Evolutionary conservation across 75 land plant species (phyloP), one percentile per base, ranked within the genome.

Genomic region (Sequoiadendron giganteum): DNA sequence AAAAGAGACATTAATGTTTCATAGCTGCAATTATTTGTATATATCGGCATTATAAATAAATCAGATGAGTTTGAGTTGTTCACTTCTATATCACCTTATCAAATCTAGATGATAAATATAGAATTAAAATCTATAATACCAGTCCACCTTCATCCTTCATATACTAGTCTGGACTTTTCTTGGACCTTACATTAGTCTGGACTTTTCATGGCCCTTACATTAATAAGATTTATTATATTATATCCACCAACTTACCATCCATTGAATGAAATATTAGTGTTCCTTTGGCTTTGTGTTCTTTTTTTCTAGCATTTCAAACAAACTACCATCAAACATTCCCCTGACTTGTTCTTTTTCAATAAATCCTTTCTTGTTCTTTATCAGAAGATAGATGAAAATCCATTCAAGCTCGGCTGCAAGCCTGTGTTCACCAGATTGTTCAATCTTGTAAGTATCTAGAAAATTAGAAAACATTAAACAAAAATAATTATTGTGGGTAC

Each of bases 311-410:
- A 85, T 38, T 9, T 90, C 87, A 54, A 97, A 97, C 18, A 97
- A 42, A 73, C 95, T 96, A 40, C 99, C 99, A 92, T 98, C 99
- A 68, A 93, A 98, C 5, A 93, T 92, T 61, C 91, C 95, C 86
- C 93, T 91, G 0, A 98, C 87, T 1, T 92, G 91, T n/a, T 96
- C 97, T 75, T 94, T 96, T 1, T 90, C 90, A 25, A 95, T 86
- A 81, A 93, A 68, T 14, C 97, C 98, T 28, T 95, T 86, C 86
- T 91, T 82, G 86, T 36, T 36, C 38, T 96, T 94, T 88, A 92
- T 61, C 10, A 95, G 87, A 15, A 32, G 3, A 81, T 94, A 95
- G 19, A 96, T 52, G n/a, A 92, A 70, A 34, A 89, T 86, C 99
- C 99, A 98, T 86, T 98, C 99, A 10, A 93, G 61, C 88, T 82